Conservation (phyloP, 208 protist species). For the Acanthamoeba triangularis region DNA sequence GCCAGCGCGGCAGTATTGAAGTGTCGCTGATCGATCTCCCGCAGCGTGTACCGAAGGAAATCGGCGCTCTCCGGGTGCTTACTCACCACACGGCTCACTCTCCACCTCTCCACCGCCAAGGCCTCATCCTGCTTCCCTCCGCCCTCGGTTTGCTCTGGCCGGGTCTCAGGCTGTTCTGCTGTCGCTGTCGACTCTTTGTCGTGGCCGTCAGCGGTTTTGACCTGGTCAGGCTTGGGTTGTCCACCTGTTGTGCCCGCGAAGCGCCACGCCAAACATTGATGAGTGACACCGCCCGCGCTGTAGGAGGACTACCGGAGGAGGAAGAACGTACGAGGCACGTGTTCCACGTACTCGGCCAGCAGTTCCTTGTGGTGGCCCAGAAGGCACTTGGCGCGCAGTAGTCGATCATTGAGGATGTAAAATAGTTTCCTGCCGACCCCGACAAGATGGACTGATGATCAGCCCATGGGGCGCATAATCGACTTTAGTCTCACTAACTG, state of each 20-base stretch:
- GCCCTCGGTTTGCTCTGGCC: background rate
- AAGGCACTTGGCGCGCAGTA: slow-evolving; percentile 4
- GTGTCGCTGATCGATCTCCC: background rate
- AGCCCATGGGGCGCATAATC: too few species aligned
- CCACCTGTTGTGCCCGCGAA: background rate
- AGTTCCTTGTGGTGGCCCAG: background rate
- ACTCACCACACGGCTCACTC: background rate
- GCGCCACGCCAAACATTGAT: background rate
- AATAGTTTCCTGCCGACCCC: background rate
- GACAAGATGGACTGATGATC: background rate
- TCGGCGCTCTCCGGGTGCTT: background rate
- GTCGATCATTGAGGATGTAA: slow-evolving; percentile 27
- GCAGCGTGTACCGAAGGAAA: background rate
- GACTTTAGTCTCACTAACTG: too few species aligned
- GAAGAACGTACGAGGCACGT: background rate
- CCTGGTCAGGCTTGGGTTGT: background rate
- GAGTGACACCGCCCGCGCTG: background rate
- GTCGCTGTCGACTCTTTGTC: too few species aligned
- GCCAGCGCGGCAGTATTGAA: background rate
- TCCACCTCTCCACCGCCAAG: background rate
- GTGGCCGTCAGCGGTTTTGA: too few species aligned
- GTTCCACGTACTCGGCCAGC: background rate
- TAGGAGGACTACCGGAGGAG: too few species aligned
- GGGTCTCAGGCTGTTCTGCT: too few species aligned
- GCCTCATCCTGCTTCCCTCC: background rate